Evolutionary conservation across 2,329 filamentous ascomycete genomes (phyloP), one percentile per base, ranked within the genome.

Genomic region (Aspergillus sp.): DNA sequence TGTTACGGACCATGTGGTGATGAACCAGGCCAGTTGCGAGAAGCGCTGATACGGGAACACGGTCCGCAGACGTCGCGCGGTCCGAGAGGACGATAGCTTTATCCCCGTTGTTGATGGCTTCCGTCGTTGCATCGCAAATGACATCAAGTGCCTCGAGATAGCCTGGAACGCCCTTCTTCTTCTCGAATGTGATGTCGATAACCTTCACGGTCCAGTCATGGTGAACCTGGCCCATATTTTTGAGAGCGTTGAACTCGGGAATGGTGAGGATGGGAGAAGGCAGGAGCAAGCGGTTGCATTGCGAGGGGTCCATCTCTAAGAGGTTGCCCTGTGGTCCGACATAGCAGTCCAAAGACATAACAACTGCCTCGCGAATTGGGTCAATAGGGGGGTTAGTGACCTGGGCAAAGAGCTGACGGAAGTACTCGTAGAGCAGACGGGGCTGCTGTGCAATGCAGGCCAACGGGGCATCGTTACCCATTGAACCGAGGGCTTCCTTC

Each of bases 301-400:
- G 91, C 23, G 85, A 85, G 49, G 88, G 73, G 61, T 95, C 85
- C 87, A 97, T 96, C 72, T 95, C 90, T 25, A 96, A 77, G 49
- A 97, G 74, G 66, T 97, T 97, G 50, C 91, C 91, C 71, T 97
- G 91, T 41, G 91, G 91, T 43, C 91, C 91, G 58, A 97, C 88
- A 65, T 96, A 97, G 62, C 91, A 94, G 66, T 95, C 90, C 37
- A 97, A 75, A 48, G 91, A 96, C 91, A 97, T 97, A 70, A 97
- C 91, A 62, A 96, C 93, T 23, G 90, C 91, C 77, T 97, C 91
- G 70, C 91, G 82, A 60, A 97, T 97, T 27, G 91, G 91, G 64
- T 97, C 91, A 63, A 97, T 97, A 12, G 91, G 91, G 58, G 91
- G 91, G 71, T 97, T 97, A 53, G 91, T 97, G 67, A 97, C 91